Evolutionary conservation across 345 rosid species (phyloP).

Genomic region (Linum trigynum): DNA sequence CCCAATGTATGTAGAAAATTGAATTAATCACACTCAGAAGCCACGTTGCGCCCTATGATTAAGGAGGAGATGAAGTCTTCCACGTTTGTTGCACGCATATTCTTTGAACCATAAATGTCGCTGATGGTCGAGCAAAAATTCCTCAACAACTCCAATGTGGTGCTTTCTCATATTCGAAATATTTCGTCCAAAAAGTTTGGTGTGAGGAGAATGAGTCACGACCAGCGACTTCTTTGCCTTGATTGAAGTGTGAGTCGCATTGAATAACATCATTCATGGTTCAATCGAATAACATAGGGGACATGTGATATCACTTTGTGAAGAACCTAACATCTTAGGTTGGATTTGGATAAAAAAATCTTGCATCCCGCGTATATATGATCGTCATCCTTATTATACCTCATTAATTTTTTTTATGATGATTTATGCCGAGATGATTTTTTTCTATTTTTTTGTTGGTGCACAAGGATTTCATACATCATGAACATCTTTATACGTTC

Average conservation of each 20-base stretch:
- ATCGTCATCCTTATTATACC: neutral
- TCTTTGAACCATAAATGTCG: neutral
- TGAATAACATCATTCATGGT: neutral
- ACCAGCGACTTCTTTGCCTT: neutral
- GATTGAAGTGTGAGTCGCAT: neutral
- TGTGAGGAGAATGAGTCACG: neutral
- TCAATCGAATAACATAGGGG: neutral
- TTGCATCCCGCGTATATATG: neutral
- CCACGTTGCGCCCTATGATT: neutral
- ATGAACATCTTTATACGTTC: too few species aligned
- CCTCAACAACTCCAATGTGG: neutral
- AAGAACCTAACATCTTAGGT: neutral
- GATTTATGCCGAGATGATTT: too few species aligned
- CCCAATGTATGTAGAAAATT: too few species aligned
- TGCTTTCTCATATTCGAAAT: neutral
- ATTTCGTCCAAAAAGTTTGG: neutral
- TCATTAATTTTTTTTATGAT: neutral
- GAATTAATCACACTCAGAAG: neutral
- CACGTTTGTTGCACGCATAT: neutral
- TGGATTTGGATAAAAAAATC: neutral
- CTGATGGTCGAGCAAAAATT: neutral
- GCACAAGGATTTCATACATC: too few species aligned
- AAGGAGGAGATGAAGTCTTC: neutral
- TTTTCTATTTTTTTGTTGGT: too few species aligned
- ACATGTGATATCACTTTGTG: neutral